A percentile compares a stretch with the other conserved stretches of the same genome.
phyloP scores from a whole-genome alignment of 805 yeast genomes.

The Saccharomycopsis babjevae region DNA sequence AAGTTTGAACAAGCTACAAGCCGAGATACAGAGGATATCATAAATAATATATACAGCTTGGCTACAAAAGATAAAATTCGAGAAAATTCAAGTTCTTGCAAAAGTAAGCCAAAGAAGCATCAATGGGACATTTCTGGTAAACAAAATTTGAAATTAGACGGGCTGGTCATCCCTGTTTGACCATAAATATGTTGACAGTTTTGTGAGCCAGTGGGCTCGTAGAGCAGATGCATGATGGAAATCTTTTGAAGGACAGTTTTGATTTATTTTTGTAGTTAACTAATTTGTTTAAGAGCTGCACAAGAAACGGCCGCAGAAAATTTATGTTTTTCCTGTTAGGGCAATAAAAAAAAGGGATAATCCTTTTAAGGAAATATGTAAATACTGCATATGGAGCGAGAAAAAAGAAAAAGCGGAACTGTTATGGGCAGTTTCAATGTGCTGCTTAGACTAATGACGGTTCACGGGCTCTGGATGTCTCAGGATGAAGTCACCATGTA shows the following conservation, averaged over 20 bases:
- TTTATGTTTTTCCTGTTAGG: not conserved
- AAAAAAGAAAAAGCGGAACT: not conserved
- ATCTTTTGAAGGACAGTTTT: not conserved
- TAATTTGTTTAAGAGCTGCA: not conserved
- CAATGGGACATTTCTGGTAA: not conserved
- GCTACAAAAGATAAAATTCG: no score
- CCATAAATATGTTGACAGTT: not conserved
- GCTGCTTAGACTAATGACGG: no score
- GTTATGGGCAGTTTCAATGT: no score
- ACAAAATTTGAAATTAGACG: not conserved
- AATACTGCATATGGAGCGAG: not conserved
- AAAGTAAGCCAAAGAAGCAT: no score
- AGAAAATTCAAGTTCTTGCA: no score
- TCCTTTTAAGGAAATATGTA: not conserved
- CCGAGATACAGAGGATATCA: no score
- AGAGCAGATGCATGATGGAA: no score
- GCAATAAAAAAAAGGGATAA: not conserved
- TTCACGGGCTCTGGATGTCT: no score
- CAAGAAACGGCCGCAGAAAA: not conserved
- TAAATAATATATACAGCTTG: no score
- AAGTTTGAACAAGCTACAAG: no score
- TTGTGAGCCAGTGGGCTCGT: not conserved
- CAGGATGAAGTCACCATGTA: no score
- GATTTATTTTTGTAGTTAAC: not conserved
- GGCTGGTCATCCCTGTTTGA: conserved; percentile 1